Evolutionary conservation across 2,329 filamentous ascomycete species (phyloP), one percentile per base, ranked within the genome.

Genomic region (Nigrospora oryzae): DNA sequence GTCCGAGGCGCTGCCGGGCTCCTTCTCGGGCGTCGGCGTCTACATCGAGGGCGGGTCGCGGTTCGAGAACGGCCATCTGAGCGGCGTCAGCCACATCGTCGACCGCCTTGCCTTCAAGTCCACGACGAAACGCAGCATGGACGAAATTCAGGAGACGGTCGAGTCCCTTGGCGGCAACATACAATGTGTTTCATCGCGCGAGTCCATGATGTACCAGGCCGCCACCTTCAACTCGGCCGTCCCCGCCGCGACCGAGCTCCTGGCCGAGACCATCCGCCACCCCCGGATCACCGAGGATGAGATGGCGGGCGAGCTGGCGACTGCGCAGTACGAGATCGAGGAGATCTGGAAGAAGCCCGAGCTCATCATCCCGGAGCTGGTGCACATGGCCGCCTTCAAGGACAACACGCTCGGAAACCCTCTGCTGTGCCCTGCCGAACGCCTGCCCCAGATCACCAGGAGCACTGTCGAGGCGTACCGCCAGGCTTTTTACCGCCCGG

Each of bases 311-410:
- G 93, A 98, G 68, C 72, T 98, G 17, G 81, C 86, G 61, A 97
- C 91, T 7, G 93, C 91, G 10, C 81, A 90, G 43, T 98, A 97
- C 62, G 93, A 98, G 68, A 93, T 98, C 63, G 81, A 82, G 19
- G 93, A 97, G 71, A 97, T 98, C 46, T 98, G 93, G 93, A 84
- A 85, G 56, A 97, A 95, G 73, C 90, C 93, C 0, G 91, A 97
- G 59, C 77, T 98, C 45, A 97, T 98, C 55, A 71, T 98, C 49
- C 93, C 93, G 0, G 93, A 98, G 68, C 69, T 98, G 55, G 84
- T 97, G 34, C 93, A 98, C 64, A 93, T 90, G 71, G 89, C 93
- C 11, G 93, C 90, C 2, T 98, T 88, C 68, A 93, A 89, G 70
- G 86, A 93, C 61, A 97, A 98, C 68, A 97, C 93, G 0, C 74